Evolutionary conservation across 495 filamentous ascomycete genomes (phyloP).

Genomic region (Extremus antarcticus): DNA sequence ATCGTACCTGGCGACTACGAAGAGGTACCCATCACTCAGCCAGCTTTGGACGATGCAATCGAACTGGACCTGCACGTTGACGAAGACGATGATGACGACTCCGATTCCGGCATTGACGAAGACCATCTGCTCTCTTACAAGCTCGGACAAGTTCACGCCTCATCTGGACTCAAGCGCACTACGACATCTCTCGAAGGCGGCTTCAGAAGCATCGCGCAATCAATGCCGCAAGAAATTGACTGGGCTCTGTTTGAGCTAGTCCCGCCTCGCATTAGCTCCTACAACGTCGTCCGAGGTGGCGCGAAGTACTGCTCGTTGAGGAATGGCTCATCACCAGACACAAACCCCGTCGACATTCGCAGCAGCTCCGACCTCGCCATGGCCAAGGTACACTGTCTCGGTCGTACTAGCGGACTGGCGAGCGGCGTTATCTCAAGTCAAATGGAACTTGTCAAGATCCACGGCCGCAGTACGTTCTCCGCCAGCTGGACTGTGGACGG

Average conservation of each 20-base stretch:
- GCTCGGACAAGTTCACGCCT: slow-evolving; percentile 77
- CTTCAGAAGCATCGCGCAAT: slow-evolving; percentile 27
- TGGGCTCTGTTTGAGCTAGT: slow-evolving; percentile 86
- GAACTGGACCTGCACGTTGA: slow-evolving; percentile 75
- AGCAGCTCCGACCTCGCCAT: slow-evolving; percentile 46
- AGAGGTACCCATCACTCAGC: slow-evolving; percentile 41
- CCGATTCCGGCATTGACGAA: slow-evolving; percentile 50
- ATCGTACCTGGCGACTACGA: slow-evolving; percentile 23
- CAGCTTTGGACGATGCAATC: slow-evolving; percentile 35
- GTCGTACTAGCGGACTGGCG: slow-evolving; percentile 79
- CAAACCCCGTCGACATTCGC: slow-evolving; percentile 31
- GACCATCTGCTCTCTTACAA: slow-evolving; percentile 66
- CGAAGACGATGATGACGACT: slow-evolving; percentile 59
- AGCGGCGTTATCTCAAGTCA: slow-evolving; percentile 61
- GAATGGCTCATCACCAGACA: slow-evolving; percentile 7
- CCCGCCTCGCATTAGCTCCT: slow-evolving; percentile 54
- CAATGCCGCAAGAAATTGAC: slow-evolving; percentile 78
- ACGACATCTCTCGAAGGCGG: slow-evolving; percentile 27
- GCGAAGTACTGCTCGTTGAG: slow-evolving; percentile 11
- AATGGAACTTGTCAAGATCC: slow-evolving; percentile 71
- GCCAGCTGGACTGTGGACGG: slow-evolving; percentile 72
- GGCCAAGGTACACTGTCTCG: slow-evolving; percentile 74
- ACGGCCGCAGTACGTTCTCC: slow-evolving; percentile 67
- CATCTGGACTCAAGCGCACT: slow-evolving; percentile 71
- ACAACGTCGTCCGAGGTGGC: slow-evolving; percentile 52